A percentile compares a stretch with the other conserved stretches of the same genome.
Evolutionary conservation across 805 yeast species (phyloP).

Genomic region (Ogataea philodendri): DNA sequence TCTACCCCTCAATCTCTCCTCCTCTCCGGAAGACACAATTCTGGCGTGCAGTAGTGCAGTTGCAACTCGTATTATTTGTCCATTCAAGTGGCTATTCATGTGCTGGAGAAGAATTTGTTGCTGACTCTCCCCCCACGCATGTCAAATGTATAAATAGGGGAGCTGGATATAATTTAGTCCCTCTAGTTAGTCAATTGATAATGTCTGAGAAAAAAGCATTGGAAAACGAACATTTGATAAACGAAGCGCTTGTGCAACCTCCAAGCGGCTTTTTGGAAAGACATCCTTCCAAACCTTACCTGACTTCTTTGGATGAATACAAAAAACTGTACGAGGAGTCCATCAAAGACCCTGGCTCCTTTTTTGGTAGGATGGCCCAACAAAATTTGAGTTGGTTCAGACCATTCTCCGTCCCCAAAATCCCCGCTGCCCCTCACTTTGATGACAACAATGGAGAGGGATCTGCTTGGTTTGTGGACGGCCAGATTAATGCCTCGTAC

Average conservation of each 20-base stretch:
- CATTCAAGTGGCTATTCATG: too few species aligned
- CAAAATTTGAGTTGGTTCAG: conserved; percentile 51
- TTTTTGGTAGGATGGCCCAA: conserved; percentile 54
- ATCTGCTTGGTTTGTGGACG: conserved; percentile 75
- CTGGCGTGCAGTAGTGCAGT: too few species aligned
- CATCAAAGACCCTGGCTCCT: conserved; percentile 50
- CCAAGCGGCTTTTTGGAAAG: conserved; percentile 37
- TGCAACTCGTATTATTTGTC: too few species aligned
- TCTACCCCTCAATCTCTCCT: conserved; percentile 15
- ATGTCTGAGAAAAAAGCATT: conserved; percentile 24
- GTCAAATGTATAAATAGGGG: conserved; percentile 3
- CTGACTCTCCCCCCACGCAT: too few species aligned
- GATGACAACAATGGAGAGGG: conserved; percentile 50
- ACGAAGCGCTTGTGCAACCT: conserved; percentile 29
- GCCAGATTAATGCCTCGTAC: conserved; percentile 75
- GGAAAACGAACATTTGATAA: conserved; percentile 36
- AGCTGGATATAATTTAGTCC: too few species aligned
- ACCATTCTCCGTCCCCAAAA: conserved; percentile 47
- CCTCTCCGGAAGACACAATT: conserved; percentile 3
- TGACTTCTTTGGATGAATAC: conserved; percentile 50
- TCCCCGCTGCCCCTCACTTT: conserved; percentile 40
- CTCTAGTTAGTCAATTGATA: not conserved
- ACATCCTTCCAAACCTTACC: conserved; percentile 47
- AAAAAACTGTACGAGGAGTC: conserved; percentile 50
- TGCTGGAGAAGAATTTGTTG: too few species aligned